phyloP scores from a whole-genome alignment of 805 yeast species.

The Metschnikowia similis region DNA sequence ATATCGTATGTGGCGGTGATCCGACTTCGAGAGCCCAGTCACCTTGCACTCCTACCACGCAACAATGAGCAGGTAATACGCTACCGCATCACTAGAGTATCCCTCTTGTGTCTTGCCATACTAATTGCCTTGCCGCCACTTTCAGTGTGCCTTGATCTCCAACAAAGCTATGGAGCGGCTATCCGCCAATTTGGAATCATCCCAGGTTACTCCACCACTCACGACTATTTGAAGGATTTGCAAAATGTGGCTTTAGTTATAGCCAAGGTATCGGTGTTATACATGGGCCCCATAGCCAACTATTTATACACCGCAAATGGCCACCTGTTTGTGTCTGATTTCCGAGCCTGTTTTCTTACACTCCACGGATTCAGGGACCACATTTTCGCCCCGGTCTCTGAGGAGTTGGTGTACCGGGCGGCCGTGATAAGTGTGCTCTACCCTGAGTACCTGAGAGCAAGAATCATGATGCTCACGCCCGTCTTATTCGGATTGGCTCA shows the following conservation, averaged over 20 bases:
- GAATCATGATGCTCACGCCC: conserved; percentile 33
- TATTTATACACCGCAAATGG: conserved; percentile 8
- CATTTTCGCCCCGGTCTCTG: conserved; percentile 71
- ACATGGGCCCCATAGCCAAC: conserved; percentile 19
- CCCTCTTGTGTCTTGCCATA: conserved; percentile 26
- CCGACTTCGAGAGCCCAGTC: conserved; percentile 25
- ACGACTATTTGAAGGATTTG: conserved; percentile 10
- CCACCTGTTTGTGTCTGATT: conserved; percentile 14
- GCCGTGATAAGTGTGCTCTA: conserved; percentile 28
- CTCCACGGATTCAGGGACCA: conserved; percentile 51
- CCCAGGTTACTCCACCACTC: conserved; percentile 25
- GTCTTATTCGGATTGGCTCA: conserved; percentile 74
- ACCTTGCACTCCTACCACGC: conserved; percentile 25
- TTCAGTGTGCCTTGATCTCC: conserved; percentile 10
- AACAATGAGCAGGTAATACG: conserved; percentile 42
- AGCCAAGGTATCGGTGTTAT: conserved; percentile 14
- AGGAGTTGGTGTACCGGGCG: conserved; percentile 68
- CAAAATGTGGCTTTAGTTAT: conserved; percentile 10
- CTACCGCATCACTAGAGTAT: conserved; percentile 38
- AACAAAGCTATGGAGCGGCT: conserved; percentile 6
- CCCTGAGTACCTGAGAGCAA: conserved; percentile 7
- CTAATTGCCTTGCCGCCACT: conserved; percentile 26
- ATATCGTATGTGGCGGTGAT: conserved; percentile 44
- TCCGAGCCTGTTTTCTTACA: conserved; percentile 19
- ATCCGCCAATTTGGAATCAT: conserved; percentile 28